Conservation (phyloP, 1,284 basidiomycete genomes). For the Cryptococcus floricola region DNA sequence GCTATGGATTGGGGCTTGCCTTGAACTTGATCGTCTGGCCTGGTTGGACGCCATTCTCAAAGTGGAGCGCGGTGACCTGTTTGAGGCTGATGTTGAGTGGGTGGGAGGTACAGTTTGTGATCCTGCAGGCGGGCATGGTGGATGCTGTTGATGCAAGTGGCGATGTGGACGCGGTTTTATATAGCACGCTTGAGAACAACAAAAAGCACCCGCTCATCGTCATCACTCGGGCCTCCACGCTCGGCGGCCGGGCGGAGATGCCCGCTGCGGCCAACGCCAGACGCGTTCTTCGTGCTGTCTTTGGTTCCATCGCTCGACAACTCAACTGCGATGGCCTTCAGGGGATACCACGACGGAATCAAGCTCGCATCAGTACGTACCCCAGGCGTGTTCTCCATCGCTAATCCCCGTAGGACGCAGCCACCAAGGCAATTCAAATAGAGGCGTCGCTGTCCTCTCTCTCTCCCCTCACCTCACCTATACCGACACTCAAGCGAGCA, state of each 20-base stretch:
- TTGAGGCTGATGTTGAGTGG: conserved; percentile 43
- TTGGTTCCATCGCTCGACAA: neutral
- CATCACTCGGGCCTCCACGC: neutral
- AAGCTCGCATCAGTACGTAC: conserved; percentile 35
- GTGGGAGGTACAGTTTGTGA: conserved; percentile 36
- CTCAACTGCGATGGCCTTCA: conserved; percentile 30
- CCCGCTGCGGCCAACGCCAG: neutral
- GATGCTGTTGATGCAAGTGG: neutral
- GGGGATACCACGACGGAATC: conserved; percentile 38
- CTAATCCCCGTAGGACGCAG: conserved; percentile 27
- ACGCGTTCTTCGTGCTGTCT: no score
- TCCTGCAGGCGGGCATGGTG: conserved; percentile 40
- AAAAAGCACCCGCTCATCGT: neutral
- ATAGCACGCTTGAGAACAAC: no score
- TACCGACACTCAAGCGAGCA: conserved; percentile 39
- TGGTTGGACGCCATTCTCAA: conserved; percentile 37
- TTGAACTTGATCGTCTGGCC: conserved; percentile 42
- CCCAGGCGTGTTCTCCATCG: neutral
- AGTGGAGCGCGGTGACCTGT: conserved; percentile 43
- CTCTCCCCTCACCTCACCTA: conserved; percentile 29
- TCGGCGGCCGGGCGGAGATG: neutral
- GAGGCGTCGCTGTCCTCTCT: conserved; percentile 39
- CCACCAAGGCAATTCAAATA: conserved; percentile 32
- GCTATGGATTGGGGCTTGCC: conserved; percentile 12
- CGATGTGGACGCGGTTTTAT: no score